Evolutionary conservation across 2,329 filamentous ascomycete species (phyloP).

Genomic region (Ilyonectria sp.): DNA sequence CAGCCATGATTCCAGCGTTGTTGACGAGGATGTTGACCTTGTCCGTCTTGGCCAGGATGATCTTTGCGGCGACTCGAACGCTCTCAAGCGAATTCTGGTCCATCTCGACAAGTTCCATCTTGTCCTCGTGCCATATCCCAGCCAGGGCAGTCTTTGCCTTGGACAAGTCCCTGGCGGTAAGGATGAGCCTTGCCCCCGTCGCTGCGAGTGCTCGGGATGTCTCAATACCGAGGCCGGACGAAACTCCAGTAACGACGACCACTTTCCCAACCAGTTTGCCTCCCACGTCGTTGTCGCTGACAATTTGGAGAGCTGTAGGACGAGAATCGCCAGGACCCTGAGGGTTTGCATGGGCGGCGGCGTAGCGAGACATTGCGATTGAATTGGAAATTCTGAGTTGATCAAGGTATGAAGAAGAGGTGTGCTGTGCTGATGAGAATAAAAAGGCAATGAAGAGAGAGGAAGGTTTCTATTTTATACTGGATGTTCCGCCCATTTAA

Average conservation of each 20-base stretch:
- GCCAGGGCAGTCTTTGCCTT: conserved; percentile 16
- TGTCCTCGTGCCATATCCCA: conserved; percentile 12
- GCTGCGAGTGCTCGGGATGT: conserved; percentile 17
- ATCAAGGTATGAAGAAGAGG: neutral
- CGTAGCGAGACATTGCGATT: conserved; percentile 22
- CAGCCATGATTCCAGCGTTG: conserved; percentile 60
- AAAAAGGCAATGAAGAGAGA: neutral
- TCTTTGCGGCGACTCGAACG: conserved; percentile 47
- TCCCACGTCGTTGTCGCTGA: conserved; percentile 17
- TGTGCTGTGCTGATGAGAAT: neutral
- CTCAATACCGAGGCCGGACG: conserved; percentile 21
- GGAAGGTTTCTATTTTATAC: neutral
- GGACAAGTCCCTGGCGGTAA: conserved; percentile 18
- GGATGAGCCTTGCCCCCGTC: conserved; percentile 15
- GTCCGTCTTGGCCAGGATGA: conserved; percentile 48
- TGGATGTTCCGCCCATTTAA: neutral
- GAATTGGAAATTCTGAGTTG: too few relatives aligned
- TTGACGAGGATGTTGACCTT: conserved; percentile 59
- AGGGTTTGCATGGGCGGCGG: conserved; percentile 5
- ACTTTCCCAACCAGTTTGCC: conserved; percentile 22
- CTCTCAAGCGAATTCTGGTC: conserved; percentile 37
- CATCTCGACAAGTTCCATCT: conserved; percentile 24
- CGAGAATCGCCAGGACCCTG: conserved; percentile 35
- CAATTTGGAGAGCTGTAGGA: conserved; percentile 33
- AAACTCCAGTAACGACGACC: conserved; percentile 33